Evolutionary conservation across 345 rosid species (phyloP).

Genomic region (Draba incana): DNA sequence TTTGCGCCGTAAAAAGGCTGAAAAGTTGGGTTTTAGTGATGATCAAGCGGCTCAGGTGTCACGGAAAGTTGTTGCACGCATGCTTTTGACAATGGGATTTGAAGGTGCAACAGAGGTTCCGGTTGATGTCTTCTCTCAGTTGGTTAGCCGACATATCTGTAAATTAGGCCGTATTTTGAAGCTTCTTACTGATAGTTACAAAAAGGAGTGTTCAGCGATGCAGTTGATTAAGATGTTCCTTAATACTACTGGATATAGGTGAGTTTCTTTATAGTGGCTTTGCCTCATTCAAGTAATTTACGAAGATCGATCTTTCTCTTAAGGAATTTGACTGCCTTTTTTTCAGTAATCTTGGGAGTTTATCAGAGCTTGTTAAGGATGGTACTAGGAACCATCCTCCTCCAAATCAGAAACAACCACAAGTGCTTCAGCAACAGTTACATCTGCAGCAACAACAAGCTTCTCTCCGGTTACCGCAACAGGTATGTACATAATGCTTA

Average conservation of each 20-base stretch:
- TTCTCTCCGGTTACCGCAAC: constrained; percentile 65
- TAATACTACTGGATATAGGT: constrained; percentile 69
- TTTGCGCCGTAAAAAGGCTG: constrained; percentile 58
- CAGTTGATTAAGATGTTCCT: constrained; percentile 93
- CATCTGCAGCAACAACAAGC: constrained; percentile 77
- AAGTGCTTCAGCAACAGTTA: constrained; percentile 65
- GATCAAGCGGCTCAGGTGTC: constrained; percentile 75
- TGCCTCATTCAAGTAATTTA: constrained; percentile 6
- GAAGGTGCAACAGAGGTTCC: constrained; percentile 85
- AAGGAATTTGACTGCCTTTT: not conserved
- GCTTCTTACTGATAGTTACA: constrained; percentile 82
- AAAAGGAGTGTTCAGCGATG: constrained; percentile 76
- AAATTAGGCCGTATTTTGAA: constrained; percentile 74
- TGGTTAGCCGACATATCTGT: constrained; percentile 63
- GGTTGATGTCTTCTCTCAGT: constrained; percentile 76
- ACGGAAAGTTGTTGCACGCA: constrained; percentile 64
- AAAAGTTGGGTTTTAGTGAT: constrained; percentile 56
- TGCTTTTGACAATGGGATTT: constrained; percentile 65
- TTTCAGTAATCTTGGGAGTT: constrained; percentile 61
- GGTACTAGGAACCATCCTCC: constrained; percentile 54
- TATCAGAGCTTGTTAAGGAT: constrained; percentile 84
- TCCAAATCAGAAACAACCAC: constrained; percentile 66
- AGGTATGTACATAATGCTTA: constrained; percentile 50
- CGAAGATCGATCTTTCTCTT: constrained; percentile 2
- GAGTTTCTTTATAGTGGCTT: constrained; percentile 26